Evolutionary conservation across 202 grass and related monocot genomes (phyloP).

Genomic region (Zizania palustris): DNA sequence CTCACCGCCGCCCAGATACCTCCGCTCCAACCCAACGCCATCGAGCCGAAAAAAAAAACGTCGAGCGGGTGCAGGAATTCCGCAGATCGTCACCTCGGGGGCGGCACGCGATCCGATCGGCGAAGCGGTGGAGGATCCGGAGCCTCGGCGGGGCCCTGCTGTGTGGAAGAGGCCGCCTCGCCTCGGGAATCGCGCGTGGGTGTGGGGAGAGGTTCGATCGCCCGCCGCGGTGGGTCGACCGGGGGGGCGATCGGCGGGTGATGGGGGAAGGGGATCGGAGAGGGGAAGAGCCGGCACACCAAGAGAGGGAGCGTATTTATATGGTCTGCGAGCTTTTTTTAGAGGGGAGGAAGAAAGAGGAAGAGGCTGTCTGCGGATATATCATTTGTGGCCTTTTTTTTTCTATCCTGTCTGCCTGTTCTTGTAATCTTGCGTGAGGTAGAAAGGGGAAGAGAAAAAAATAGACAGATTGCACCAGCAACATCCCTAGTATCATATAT

Average conservation of each 20-base stretch:
- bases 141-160: too few species aligned
- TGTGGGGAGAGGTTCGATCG: conserved; percentile 50
- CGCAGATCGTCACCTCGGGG: conserved; percentile 51
- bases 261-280: conserved; percentile 39
- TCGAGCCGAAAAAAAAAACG: not conserved
- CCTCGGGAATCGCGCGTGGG: conserved; percentile 46
- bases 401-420: too few species aligned
- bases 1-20: conserved; percentile 17
- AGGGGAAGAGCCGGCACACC: conserved; percentile 29
- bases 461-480: too few species aligned
- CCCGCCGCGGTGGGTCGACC: conserved; percentile 61
- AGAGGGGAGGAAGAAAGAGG: not conserved
- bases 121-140: conserved; percentile 23
- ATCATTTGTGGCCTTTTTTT: too few species aligned
- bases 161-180: conserved; percentile 1
- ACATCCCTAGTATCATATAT: too few species aligned
- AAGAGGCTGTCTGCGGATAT: not conserved
- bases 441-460: too few species aligned
- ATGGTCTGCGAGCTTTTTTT: conserved; percentile 54
- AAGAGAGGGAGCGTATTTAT: conserved; percentile 42
- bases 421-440: too few species aligned
- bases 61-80: conserved; percentile 19
- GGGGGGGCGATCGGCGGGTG: conserved; percentile 58
- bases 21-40: conserved; percentile 38
- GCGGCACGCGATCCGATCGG: conserved; percentile 57